phyloP scores from a whole-genome alignment of 116 monocot genomes.

The Trichopus zeylanicus region DNA sequence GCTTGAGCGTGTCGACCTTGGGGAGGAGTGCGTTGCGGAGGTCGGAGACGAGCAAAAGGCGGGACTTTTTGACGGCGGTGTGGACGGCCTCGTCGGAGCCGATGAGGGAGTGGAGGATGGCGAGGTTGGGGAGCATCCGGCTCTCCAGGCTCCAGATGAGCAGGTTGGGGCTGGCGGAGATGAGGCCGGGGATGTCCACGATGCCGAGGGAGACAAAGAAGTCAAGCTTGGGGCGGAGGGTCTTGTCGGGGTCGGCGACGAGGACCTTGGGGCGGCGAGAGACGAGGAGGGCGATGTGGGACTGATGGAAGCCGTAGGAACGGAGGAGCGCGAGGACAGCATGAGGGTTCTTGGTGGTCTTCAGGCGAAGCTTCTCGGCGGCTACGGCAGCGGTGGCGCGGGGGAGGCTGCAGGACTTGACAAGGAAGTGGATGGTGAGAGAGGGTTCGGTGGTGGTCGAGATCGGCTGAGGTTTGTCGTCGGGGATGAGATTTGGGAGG shows the following conservation, averaged over 20 bases:
- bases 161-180: conserved; percentile 8
- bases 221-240: conserved; percentile 29
- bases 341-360: conserved; percentile 9
- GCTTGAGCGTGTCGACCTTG: conserved; percentile 11
- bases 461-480: neutral
- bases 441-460: neutral
- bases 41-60: conserved; percentile 7
- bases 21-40: conserved; percentile 8
- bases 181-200: conserved; percentile 7
- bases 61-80: conserved; percentile 10
- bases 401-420: conserved; percentile 22
- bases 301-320: conserved; percentile 9
- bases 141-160: conserved; percentile 11
- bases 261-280: conserved; percentile 15
- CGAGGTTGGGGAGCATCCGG: conserved; percentile 13
- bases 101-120: conserved; percentile 9
- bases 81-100: conserved; percentile 7
- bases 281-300: conserved; percentile 18
- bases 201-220: conserved; percentile 18
- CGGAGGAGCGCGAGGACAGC: conserved; percentile 26
- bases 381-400: conserved; percentile 7
- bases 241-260: conserved; percentile 9
- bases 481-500: neutral
- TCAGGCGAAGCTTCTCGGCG: conserved; percentile 7
- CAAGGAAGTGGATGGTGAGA: conserved; percentile 13